Base-by-base conservation (phyloP, 192 early-diverging fungal species). In the Coemansia sp. region DNA sequence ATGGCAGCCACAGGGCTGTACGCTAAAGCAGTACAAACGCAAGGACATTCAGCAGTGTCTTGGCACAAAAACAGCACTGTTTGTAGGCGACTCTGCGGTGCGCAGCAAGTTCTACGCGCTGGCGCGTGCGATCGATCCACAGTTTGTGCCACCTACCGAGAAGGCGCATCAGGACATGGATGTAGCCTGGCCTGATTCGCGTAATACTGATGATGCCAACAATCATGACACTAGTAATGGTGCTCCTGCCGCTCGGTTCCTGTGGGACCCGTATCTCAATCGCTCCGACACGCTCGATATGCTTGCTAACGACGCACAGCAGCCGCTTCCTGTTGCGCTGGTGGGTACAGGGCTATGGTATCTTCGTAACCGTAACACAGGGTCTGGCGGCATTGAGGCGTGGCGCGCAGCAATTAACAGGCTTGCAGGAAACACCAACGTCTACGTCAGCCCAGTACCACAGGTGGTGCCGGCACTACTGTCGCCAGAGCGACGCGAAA, bases 211-310 rank as follows among this genome's bases (percentile, higher is more conserved):
- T 8, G 19, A 49, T 8, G 19, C 5, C n/a, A 45, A 15, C 5
- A 49, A 5, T 49, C n/a, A 11, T 49, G 48, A 4, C 4, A 18
- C 48, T 21, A 18, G 4, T 16, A 46, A 54, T 6, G 72, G 73
- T 15, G 69, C 62, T 10, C 45, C 83, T 36, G 69, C 76, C 0
- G 78, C 90, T 40, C 71, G 83, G 37, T 92, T 93, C 57, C 77
- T 84, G 57, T 93, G 92, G 92, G 92, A 93, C 62, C 92, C 90
- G 7, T 89, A 83, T 36, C 73, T 88, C 58, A 91, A 86, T 56
- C 56, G 72, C 0, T 72, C 85, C 0, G 66, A 61, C 10, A 84
- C 85, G 21, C 15, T 61, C 32, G 51, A 75, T 7, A 41, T 74
- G 2, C 55, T 82, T 58, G 43, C 11, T 21, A 37, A 69, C 59